Conservation (phyloP, 148 eudicot species). For the Rheum nobile region DNA sequence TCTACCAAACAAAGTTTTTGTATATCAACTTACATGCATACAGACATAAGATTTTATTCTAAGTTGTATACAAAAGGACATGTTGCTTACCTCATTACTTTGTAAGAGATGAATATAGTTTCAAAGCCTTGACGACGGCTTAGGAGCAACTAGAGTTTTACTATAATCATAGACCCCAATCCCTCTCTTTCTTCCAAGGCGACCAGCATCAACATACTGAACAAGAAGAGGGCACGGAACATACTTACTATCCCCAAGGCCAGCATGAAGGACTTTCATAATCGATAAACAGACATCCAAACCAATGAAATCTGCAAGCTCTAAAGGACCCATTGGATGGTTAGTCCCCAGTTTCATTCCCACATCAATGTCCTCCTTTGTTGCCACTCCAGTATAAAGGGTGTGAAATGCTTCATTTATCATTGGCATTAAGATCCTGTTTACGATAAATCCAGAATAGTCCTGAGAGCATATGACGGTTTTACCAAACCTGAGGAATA, state of each 20-base stretch:
- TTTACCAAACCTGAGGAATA: conserved; percentile 60
- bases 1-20: not conserved
- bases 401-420: conserved; percentile 82
- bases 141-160: conserved; percentile 21
- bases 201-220: conserved; percentile 89
- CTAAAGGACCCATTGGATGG: conserved; percentile 88
- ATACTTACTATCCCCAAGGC: conserved; percentile 72
- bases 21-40: not conserved
- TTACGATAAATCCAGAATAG: conserved; percentile 74
- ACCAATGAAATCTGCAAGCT: conserved; percentile 94
- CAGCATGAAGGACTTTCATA: conserved; percentile 70
- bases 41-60: not conserved
- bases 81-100: conserved; percentile 12
- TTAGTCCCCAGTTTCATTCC: conserved; percentile 93
- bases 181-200: conserved; percentile 69
- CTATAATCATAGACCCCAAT: conserved; percentile 63
- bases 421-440: conserved; percentile 90
- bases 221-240: conserved; percentile 86
- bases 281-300: conserved; percentile 83
- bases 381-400: conserved; percentile 80
- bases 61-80: conserved; percentile 3
- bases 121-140: conserved; percentile 34
- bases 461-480: conserved; percentile 71
- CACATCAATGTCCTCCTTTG: conserved; percentile 81
- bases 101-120: not conserved